These are phyloP conservation scores for Gonium pectorale DNA, from an alignment of 139 green algal genomes.

Conservation along the genomic window DNA sequence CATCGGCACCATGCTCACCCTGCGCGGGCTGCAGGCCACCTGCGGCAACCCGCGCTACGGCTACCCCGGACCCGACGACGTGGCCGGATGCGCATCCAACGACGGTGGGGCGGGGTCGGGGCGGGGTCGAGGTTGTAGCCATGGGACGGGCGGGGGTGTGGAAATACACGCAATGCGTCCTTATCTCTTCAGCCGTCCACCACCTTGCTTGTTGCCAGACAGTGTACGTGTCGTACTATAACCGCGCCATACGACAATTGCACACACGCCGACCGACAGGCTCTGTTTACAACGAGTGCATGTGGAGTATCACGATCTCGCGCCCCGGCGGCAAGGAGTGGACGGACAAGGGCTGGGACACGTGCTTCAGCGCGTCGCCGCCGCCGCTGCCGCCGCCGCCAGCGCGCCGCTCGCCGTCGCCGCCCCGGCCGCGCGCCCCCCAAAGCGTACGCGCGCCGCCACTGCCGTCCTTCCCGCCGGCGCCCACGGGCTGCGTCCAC, in stretches of 20 bases:
- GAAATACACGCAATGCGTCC: no score
- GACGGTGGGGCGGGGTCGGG: not conserved
- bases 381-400: not conserved
- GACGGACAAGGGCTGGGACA: not conserved
- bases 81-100: slow-evolving; percentile 11
- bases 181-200: no score
- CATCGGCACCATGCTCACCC: not conserved
- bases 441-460: not conserved
- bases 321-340: not conserved
- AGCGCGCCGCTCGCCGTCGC: not conserved
- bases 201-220: no score
- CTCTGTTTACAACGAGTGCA: slow-evolving; percentile 9
- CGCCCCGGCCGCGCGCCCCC: not conserved
- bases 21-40: not conserved
- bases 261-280: no score
- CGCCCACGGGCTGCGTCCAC: not conserved
- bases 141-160: no score
- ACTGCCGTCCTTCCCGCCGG: not conserved
- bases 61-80: not conserved
- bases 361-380: not conserved
- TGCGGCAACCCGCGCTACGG: not conserved
- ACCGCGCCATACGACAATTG: no score
- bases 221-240: no score
- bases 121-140: no score
- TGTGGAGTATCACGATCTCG: not conserved